phyloP scores from a whole-genome alignment of 306 rosid species.

The Crotalaria pallida region DNA sequence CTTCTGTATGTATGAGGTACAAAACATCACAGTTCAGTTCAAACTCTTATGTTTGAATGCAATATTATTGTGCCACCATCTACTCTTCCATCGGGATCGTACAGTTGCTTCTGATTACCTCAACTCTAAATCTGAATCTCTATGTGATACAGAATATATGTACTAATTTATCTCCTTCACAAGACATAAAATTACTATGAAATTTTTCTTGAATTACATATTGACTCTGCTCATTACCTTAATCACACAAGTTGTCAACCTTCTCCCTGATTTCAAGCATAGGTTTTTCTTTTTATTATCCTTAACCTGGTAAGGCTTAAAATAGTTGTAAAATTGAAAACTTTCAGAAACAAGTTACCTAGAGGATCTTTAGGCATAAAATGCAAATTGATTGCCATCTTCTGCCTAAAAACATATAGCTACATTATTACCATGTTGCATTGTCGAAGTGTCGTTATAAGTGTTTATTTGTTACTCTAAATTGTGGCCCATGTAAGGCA shows the following conservation, averaged over 20 bases:
- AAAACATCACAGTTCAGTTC: not conserved
- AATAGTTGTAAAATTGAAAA: not conserved
- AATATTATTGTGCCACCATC: not conserved
- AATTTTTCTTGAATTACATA: not conserved
- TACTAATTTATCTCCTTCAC: not conserved
- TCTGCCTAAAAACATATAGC: not conserved
- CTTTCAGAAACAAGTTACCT: not conserved
- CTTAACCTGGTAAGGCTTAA: not conserved
- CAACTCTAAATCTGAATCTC: not conserved
- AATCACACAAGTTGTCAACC: not conserved
- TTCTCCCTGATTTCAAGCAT: not conserved
- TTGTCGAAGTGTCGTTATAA: not conserved
- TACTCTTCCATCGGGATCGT: not conserved
- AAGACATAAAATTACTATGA: not conserved
- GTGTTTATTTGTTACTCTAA: not conserved
- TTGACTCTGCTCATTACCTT: not conserved
- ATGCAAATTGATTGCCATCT: not conserved
- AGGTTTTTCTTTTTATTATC: not conserved
- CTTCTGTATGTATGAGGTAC: slow-evolving; percentile 51
- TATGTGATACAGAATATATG: not conserved
- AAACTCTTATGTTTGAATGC: not conserved
- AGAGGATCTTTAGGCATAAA: not conserved
- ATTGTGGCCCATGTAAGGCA: not conserved
- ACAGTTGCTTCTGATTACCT: not conserved
- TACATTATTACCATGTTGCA: not conserved